phyloP scores from a whole-genome alignment of 2,329 filamentous ascomycete species.

The Calonectria henricotiae region DNA sequence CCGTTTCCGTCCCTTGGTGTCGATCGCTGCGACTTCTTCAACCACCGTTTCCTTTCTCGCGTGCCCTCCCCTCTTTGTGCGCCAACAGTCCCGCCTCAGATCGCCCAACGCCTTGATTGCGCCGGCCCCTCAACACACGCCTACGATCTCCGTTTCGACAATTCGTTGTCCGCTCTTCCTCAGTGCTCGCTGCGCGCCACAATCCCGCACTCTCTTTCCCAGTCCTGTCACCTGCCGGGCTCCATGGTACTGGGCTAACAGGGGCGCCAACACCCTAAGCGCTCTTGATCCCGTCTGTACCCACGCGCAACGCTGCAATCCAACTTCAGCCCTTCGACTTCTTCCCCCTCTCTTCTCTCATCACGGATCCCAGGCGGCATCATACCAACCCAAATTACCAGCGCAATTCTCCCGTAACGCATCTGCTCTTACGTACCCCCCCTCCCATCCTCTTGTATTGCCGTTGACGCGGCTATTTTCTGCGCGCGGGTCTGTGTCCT shows the following conservation, averaged over 20 bases:
- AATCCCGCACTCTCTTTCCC: constrained; percentile 38
- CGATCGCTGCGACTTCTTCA: constrained; percentile 30
- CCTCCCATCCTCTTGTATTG: background rate
- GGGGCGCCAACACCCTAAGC: constrained; percentile 49
- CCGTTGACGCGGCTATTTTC: constrained; percentile 23
- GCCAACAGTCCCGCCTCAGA: constrained; percentile 21
- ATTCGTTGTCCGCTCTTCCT: constrained; percentile 24
- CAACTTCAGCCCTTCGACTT: constrained; percentile 48
- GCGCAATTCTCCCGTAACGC: constrained; percentile 27
- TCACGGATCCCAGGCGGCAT: constrained; percentile 42
- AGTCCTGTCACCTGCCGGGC: constrained; percentile 42
- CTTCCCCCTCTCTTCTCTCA: constrained; percentile 44
- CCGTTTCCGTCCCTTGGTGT: constrained; percentile 21
- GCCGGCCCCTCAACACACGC: constrained; percentile 26
- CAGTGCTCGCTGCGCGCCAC: constrained; percentile 42
- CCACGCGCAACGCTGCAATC: constrained; percentile 50
- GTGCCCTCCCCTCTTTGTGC: constrained; percentile 20
- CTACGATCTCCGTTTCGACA: constrained; percentile 17
- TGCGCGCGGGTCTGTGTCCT: background rate
- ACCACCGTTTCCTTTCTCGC: constrained; percentile 27
- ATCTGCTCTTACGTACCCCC: background rate
- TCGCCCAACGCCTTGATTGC: constrained; percentile 28
- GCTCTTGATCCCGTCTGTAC: constrained; percentile 48
- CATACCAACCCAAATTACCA: constrained; percentile 24
- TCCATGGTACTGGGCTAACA: constrained; percentile 43